Evolutionary conservation across 163 green algal species (phyloP).

Genomic region (Picocystis sp.): DNA sequence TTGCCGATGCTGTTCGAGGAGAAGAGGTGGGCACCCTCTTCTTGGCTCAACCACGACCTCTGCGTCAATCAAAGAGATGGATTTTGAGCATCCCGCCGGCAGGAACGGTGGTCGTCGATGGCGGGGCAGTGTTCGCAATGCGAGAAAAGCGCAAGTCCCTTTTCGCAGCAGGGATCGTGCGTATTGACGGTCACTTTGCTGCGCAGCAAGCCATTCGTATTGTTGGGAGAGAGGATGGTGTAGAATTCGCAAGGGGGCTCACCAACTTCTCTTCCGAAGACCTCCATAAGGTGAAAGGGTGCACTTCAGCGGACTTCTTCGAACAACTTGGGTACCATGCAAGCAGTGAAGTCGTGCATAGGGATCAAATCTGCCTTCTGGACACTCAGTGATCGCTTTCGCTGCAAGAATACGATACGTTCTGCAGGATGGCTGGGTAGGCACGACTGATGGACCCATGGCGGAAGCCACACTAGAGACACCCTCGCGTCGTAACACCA

Average conservation of each 20-base stretch:
- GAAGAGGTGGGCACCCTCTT: neutral
- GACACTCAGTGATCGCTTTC: no score
- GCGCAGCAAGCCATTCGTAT: slow-evolving; percentile 45
- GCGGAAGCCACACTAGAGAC: no score
- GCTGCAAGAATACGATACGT: no score
- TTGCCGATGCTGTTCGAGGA: slow-evolving; percentile 3
- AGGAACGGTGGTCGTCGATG: slow-evolving; percentile 50
- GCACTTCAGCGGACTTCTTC: neutral
- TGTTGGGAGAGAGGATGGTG: slow-evolving; percentile 17
- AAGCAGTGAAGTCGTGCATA: slow-evolving; percentile 6
- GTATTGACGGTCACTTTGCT: slow-evolving; percentile 4
- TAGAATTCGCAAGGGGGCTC: slow-evolving; percentile 63
- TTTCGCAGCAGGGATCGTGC: slow-evolving; percentile 53
- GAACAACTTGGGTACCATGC: slow-evolving; percentile 5
- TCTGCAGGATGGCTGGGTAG: no score
- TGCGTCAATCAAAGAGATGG: slow-evolving; percentile 58
- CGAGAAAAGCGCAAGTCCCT: slow-evolving; percentile 48
- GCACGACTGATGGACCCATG: no score
- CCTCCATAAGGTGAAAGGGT: slow-evolving; percentile 1
- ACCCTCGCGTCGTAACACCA: no score
- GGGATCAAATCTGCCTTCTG: slow-evolving; percentile 4
- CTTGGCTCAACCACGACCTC: neutral
- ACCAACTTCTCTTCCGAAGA: slow-evolving; percentile 46
- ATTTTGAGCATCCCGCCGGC: slow-evolving; percentile 49
- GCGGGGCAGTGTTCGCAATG: slow-evolving; percentile 45